These are phyloP conservation scores for Boletus subparvulus DNA, from an alignment of 768 basidiomycete species.

Conservation along the genomic window DNA sequence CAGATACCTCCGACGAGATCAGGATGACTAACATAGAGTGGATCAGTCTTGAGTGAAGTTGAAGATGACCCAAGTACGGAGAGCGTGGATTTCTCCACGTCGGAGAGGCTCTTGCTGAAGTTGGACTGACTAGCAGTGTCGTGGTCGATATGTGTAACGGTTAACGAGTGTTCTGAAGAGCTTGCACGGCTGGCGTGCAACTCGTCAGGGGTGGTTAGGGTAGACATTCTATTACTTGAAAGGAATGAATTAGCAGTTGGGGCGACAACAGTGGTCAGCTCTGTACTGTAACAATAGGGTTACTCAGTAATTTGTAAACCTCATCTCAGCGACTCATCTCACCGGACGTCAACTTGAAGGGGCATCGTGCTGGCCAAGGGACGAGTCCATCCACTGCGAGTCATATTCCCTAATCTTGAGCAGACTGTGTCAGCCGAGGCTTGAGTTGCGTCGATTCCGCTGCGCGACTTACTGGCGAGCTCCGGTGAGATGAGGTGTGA, in stretches of 20 bases:
- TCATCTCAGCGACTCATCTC: no score
- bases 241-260: slow-evolving; percentile 16
- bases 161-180: slow-evolving; percentile 14
- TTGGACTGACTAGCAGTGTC: slow-evolving; percentile 1
- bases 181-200: slow-evolving; percentile 11
- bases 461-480: no score
- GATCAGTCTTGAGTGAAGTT: not conserved
- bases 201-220: slow-evolving; percentile 10
- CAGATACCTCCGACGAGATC: not conserved
- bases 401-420: no score
- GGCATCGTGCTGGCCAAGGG: no score
- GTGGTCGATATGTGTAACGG: slow-evolving; percentile 8
- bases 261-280: not conserved
- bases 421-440: no score
- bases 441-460: no score
- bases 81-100: slow-evolving; percentile 11
- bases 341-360: no score
- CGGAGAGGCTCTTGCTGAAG: not conserved
- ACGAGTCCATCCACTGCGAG: no score
- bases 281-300: not conserved
- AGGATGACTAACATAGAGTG: slow-evolving; percentile 14
- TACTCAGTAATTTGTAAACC: no score
- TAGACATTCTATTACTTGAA: slow-evolving; percentile 15
- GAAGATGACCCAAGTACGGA: slow-evolving; percentile 2
- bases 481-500: no score